Base-by-base conservation (phyloP, 2,329 filamentous ascomycete species). In the Lojkania enalia region DNA sequence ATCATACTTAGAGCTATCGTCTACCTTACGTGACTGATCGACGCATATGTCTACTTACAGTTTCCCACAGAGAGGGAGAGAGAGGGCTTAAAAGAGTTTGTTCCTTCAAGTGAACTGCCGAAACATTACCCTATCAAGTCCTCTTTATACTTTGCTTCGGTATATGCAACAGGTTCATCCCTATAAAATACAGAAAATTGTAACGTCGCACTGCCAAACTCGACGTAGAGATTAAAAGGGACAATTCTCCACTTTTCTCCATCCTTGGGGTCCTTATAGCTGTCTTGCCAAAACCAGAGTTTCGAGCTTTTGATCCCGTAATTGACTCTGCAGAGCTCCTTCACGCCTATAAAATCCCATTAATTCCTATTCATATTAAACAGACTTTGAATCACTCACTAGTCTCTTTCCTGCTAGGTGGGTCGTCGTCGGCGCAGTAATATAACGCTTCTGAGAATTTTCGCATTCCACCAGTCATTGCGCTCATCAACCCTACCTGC, bases 61-160 rank as follows among this genome's bases (percentile, higher is more conserved):
- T n/a, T n/a, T n/a, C n/a, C n/a, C n/a, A n/a, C n/a, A n/a, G n/a
- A n/a, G n/a, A n/a, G n/a, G n/a, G n/a, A n/a, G n/a, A n/a, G n/a
- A n/a, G n/a, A n/a, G n/a, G n/a, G n/a, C n/a, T n/a, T n/a, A n/a
- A n/a, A n/a, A n/a, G n/a, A n/a, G n/a, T n/a, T n/a, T n/a, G n/a
- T n/a, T n/a, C n/a, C n/a, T n/a, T n/a, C n/a, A n/a, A n/a, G n/a
- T n/a, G n/a, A n/a, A 27, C 25, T 27, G 25, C 25, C 25, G n/a
- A 27, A 27, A n/a, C 25, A 7, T 9, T 7, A 27, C 9, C 25
- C 35, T 7, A 39, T 45, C 30, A 45, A 23, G 39, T 43, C 39
- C 23, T 48, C 46, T 16, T 40, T 48, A 19, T 44, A 48, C 18
- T 44, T 37, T 3, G 35, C 46, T 23, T 48, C 41, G 6, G 46